phyloP scores from a whole-genome alignment of 805 yeast species.

The Ogataea ganodermae region DNA sequence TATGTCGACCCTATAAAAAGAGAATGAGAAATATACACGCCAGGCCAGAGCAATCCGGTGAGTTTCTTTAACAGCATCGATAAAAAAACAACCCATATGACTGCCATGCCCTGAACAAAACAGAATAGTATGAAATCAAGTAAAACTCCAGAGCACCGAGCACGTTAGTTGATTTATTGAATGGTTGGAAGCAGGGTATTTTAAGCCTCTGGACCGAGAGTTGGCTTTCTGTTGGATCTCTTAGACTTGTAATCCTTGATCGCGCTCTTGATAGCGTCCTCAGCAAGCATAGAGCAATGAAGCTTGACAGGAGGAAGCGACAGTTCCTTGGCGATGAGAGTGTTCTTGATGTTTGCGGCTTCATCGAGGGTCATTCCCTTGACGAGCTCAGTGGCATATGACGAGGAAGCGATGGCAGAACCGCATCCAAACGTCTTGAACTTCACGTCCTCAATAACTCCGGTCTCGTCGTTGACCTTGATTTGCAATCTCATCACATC shows the following conservation, averaged over 20 bases:
- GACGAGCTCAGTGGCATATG: constrained; percentile 92
- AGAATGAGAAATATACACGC: background rate
- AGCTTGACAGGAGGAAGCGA: constrained; percentile 95
- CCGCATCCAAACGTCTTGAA: constrained; percentile 99
- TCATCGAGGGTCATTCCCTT: constrained; percentile 94
- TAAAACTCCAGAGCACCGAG: constrained; percentile 1
- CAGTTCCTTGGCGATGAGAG: constrained; percentile 91
- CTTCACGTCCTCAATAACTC: constrained; percentile 90
- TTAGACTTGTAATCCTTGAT: constrained; percentile 91
- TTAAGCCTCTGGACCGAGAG: constrained; percentile 61
- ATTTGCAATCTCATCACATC: constrained; percentile 98
- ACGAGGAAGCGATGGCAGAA: constrained; percentile 93
- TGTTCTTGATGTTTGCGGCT: constrained; percentile 89
- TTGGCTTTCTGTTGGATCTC: constrained; percentile 56
- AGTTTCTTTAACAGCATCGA: too few species aligned
- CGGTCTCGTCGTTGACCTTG: constrained; percentile 86
- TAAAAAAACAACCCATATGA: background rate
- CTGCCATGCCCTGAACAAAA: background rate
- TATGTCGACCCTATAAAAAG: constrained; percentile 1
- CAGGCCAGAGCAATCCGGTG: background rate
- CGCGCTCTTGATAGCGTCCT: constrained; percentile 97
- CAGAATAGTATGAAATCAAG: constrained; percentile 4
- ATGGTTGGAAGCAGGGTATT: background rate
- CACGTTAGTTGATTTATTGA: background rate
- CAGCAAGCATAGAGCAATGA: constrained; percentile 98